Evolutionary conservation across 169 alveolate species (phyloP).

Genomic region (Babesia bigemina): DNA sequence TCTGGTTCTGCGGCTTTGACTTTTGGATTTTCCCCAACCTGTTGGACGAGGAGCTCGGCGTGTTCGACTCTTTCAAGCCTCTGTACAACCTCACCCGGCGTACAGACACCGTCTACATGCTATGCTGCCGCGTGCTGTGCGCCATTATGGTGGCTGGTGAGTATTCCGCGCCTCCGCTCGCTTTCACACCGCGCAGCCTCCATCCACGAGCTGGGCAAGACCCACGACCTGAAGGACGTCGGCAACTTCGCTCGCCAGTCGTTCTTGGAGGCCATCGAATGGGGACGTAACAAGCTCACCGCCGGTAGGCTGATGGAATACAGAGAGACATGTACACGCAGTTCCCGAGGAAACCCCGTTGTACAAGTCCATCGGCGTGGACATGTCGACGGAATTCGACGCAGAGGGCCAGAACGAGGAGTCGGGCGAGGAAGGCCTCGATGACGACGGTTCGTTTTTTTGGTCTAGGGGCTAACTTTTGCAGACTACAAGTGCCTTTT

Average conservation of each 20-base stretch:
- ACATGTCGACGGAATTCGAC: conserved; percentile 50
- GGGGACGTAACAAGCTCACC: conserved; percentile 84
- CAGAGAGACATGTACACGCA: not conserved
- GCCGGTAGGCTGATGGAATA: conserved; percentile 58
- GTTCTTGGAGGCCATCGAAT: conserved; percentile 81
- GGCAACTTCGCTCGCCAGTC: conserved; percentile 84
- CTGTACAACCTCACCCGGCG: conserved; percentile 74
- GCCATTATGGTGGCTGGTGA: conserved; percentile 80
- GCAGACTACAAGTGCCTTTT: conserved; percentile 75
- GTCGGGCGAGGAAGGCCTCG: conserved; percentile 66
- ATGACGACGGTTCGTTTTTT: conserved; percentile 70
- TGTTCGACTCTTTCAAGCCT: conserved; percentile 85
- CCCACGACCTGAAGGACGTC: conserved; percentile 80
- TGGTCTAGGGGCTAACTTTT: not conserved
- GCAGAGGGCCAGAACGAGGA: conserved; percentile 40
- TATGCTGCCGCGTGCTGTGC: conserved; percentile 78
- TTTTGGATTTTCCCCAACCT: conserved; percentile 86
- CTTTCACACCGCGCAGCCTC: conserved; percentile 40
- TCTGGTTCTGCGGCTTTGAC: conserved; percentile 86
- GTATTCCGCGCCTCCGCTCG: not conserved
- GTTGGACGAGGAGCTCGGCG: conserved; percentile 86
- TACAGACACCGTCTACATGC: conserved; percentile 72
- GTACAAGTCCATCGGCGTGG: conserved; percentile 73
- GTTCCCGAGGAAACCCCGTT: conserved; percentile 69
- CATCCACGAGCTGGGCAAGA: conserved; percentile 80